Conservation (phyloP, 768 basidiomycete species). For the Holtermannia corniformis region DNA sequence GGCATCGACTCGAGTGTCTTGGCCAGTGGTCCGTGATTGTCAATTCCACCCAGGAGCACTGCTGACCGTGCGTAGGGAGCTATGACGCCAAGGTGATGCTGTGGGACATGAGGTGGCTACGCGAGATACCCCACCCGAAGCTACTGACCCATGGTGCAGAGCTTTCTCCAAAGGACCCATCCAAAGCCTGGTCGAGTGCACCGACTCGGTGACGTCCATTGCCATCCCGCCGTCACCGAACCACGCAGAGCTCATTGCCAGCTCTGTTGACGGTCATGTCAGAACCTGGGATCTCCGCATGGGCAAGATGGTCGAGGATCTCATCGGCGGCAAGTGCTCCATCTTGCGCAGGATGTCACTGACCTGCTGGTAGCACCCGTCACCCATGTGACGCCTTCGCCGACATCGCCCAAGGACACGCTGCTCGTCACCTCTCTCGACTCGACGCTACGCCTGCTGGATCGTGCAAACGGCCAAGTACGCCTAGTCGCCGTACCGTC, state of each 20-base stretch:
- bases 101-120: slow-evolving; percentile 76
- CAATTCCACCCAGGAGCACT: neutral
- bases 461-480: slow-evolving; percentile 58
- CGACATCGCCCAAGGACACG: slow-evolving; percentile 49
- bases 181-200: slow-evolving; percentile 49
- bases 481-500: neutral
- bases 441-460: slow-evolving; percentile 75
- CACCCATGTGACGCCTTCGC: slow-evolving; percentile 66
- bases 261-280: slow-evolving; percentile 83
- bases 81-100: slow-evolving; percentile 83
- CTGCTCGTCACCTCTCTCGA: slow-evolving; percentile 76
- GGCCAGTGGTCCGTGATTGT: slow-evolving; percentile 63
- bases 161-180: slow-evolving; percentile 73
- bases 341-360: neutral
- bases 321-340: slow-evolving; percentile 64
- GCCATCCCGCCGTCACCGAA: slow-evolving; percentile 23
- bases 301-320: slow-evolving; percentile 81
- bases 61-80: slow-evolving; percentile 52
- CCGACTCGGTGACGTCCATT: slow-evolving; percentile 29
- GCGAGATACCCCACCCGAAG: neutral
- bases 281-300: slow-evolving; percentile 91
- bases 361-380: slow-evolving; percentile 61
- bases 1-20: slow-evolving; percentile 67
- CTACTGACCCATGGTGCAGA: slow-evolving; percentile 43
- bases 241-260: slow-evolving; percentile 59